A percentile compares a stretch with the other conserved stretches of the same genome.
phyloP scores from a whole-genome alignment of 2,329 filamentous ascomycete genomes.

The Neopestalotiopsis rosae region DNA sequence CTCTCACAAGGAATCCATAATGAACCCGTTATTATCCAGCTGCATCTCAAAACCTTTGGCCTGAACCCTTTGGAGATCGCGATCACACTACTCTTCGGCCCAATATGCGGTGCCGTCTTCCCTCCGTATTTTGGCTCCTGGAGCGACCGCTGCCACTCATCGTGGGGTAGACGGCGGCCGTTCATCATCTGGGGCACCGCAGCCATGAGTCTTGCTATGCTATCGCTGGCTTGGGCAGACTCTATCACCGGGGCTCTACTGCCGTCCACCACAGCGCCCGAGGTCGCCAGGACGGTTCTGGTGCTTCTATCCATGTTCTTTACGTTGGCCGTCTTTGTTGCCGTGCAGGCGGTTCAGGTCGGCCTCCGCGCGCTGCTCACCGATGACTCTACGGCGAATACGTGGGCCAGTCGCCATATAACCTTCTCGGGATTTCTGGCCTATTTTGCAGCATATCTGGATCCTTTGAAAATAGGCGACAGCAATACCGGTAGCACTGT shows the following conservation, averaged over 20 bases:
- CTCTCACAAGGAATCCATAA: neutral
- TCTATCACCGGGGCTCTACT: neutral
- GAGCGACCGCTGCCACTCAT: slow-evolving; percentile 11
- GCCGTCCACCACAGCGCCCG: neutral
- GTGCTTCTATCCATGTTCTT: neutral
- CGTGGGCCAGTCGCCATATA: slow-evolving; percentile 11
- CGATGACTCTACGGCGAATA: slow-evolving; percentile 1
- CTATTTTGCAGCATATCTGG: slow-evolving; percentile 8
- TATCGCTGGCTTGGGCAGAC: slow-evolving; percentile 8
- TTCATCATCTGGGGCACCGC: slow-evolving; percentile 12
- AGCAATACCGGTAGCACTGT: neutral
- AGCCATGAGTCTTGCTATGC: slow-evolving; percentile 3
- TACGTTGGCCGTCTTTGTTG: slow-evolving; percentile 2
- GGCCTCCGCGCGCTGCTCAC: slow-evolving; percentile 10
- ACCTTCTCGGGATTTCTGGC: neutral
- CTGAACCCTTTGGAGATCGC: slow-evolving; percentile 7
- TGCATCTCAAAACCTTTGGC: slow-evolving; percentile 10
- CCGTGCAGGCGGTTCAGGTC: slow-evolving; percentile 9
- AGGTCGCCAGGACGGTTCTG: neutral
- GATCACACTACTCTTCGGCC: neutral
- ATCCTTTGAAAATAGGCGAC: neutral
- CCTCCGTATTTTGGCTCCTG: slow-evolving; percentile 13
- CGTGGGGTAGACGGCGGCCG: slow-evolving; percentile 10
- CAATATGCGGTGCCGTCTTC: slow-evolving; percentile 12
- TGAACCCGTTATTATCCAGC: neutral